These are phyloP conservation scores for Phylloporus sp. DNA, from an alignment of 1,284 basidiomycete species.

Conservation along the genomic window DNA sequence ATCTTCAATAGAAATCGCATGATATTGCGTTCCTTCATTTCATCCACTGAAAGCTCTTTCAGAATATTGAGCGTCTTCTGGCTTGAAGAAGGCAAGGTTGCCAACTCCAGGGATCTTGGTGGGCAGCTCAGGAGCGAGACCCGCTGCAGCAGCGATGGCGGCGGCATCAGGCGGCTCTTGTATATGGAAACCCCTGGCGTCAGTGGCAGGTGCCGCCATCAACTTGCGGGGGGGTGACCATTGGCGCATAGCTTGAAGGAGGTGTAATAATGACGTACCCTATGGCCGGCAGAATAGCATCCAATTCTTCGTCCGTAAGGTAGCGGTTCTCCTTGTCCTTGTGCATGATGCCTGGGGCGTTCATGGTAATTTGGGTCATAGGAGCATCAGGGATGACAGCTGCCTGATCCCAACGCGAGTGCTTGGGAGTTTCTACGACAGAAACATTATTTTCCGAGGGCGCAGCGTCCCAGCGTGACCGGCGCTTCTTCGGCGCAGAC, in stretches of 20 bases:
- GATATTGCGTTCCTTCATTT: constrained; percentile 99
- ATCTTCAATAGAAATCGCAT: constrained; percentile 99
- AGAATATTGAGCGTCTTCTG: no score
- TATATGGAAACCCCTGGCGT: constrained; percentile 91
- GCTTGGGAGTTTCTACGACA: constrained; percentile 71
- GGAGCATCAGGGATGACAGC: constrained; percentile 52
- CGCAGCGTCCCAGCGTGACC: constrained; percentile 93
- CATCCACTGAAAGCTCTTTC: constrained; percentile 93
- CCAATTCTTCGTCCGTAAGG: constrained; percentile 94
- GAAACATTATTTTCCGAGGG: constrained; percentile 69
- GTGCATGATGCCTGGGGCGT: constrained; percentile 80
- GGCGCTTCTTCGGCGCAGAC: constrained; percentile 89
- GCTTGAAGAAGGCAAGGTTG: no score
- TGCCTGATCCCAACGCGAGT: constrained; percentile 87
- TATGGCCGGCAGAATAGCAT: constrained; percentile 86
- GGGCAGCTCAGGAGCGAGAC: no score
- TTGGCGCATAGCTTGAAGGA: constrained; percentile 91
- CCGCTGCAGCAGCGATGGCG: no score
- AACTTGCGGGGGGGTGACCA: no score
- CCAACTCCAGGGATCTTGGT: no score
- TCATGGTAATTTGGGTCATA: constrained; percentile 84
- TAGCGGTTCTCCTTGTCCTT: constrained; percentile 96
- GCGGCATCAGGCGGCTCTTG: constrained; percentile 93
- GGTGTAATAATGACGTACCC: constrained; percentile 95
- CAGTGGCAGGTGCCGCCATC: constrained; percentile 76